phyloP scores from a whole-genome alignment of 768 basidiomycete species.

The Termitomyces sp. region DNA sequence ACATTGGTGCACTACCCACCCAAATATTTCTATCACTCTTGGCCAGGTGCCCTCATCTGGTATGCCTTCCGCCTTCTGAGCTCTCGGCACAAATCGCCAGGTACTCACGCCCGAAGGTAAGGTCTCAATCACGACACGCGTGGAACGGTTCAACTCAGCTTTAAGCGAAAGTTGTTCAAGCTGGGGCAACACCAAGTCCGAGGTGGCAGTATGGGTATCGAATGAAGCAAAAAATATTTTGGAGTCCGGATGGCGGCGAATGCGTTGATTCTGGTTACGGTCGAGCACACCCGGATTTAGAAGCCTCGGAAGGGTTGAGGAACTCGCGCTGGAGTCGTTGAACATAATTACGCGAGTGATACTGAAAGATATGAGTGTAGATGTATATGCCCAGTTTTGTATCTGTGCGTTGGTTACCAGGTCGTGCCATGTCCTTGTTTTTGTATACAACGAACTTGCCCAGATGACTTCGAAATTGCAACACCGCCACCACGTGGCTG shows the following conservation, averaged over 20 bases:
- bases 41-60: slow-evolving; percentile 72
- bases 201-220: slow-evolving; percentile 62
- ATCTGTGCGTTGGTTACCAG: slow-evolving; percentile 19
- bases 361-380: background rate
- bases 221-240: slow-evolving; percentile 73
- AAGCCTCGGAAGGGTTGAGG: slow-evolving; percentile 14
- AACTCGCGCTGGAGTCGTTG: slow-evolving; percentile 14
- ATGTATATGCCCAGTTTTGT: slow-evolving; percentile 1
- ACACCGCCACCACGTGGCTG: slow-evolving; percentile 12
- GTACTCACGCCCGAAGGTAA: slow-evolving; percentile 48
- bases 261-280: slow-evolving; percentile 52
- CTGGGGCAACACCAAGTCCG: slow-evolving; percentile 29
- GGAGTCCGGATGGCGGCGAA: slow-evolving; percentile 58
- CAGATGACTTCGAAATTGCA: background rate
- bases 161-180: slow-evolving; percentile 39
- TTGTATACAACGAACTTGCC: background rate
- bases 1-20: slow-evolving; percentile 51
- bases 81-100: slow-evolving; percentile 80
- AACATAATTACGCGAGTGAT: slow-evolving; percentile 2
- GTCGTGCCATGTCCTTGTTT: slow-evolving; percentile 5
- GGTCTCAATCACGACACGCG: slow-evolving; percentile 74
- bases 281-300: slow-evolving; percentile 64
- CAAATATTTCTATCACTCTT: slow-evolving; percentile 60
- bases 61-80: slow-evolving; percentile 52
- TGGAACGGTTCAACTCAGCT: slow-evolving; percentile 51